Evolutionary conservation across 371 early-diverging fungal genomes (phyloP), one percentile per base, ranked within the genome.

Genomic region (Capillidium rhysosporum): DNA sequence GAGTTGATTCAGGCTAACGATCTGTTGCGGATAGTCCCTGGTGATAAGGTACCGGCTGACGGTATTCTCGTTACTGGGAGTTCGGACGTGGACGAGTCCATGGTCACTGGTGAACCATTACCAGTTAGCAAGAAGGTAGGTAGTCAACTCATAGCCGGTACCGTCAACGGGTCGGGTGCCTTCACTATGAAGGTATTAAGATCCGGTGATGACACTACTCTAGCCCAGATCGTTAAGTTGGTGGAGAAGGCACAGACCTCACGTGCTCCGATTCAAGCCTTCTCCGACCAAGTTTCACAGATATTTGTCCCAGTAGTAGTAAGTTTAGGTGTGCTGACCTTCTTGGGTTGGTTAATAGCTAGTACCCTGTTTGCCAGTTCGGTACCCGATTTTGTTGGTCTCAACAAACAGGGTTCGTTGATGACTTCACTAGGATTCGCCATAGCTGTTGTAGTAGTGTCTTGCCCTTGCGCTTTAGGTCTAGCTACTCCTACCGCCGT

Each of bases 91-190:
- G 97, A 99, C 67, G 99, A 99, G 68, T 86, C 92, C 51, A 88
- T 98, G 69, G 80, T 99, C 0, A 98, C 99, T 0, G 99, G 99
- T 38, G 99, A 99, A 66, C 79, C 85, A 14, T 67, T 89, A 21
- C 89, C 95, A 0, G 84, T 98, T 29, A 54, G 45, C 57, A 98
- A 98, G 64, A 62, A 59, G 8, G 61, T 46, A 1, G 86, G 81
- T 4, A 70, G 73, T 46, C 38, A 48, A 1, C 80, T 95, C 21
- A 86, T 96, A 58, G 90, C 88, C 23, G 97, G 97, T 18, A 92
- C 94, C 0, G 85, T 96, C 40, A 95, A 94, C 64, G 82, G 87
- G 1, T 64, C 84, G 14, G 79, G 80, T 12, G 70, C 82, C 14
- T 80, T 87, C 57, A 63, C 65, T 10, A 74, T 82, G 71, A 63